Percentiles rank a stretch among this genome's conserved stretches.
phyloP scores from a whole-genome alignment of 108 stramenopile genomes.

The Cyclotella choctawhatcheeana region DNA sequence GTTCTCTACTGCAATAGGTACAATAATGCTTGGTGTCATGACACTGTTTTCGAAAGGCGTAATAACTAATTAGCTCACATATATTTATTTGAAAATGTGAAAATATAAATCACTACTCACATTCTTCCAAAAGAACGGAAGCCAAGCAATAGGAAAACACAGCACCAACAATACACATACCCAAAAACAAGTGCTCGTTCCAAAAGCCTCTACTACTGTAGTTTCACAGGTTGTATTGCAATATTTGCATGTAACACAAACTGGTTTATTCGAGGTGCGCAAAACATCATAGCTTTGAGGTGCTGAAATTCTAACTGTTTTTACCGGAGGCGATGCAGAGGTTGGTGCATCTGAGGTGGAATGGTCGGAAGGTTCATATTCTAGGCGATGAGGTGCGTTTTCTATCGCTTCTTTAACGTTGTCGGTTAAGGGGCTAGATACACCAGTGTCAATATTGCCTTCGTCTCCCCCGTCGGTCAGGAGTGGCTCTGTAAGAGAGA shows the following conservation, averaged over 20 bases:
- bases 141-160: conserved; percentile 3
- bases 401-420: not conserved
- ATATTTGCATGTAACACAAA: not conserved
- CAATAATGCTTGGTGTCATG: conserved; percentile 10
- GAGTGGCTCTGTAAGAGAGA: not conserved
- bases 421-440: not conserved
- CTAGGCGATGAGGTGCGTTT: not conserved
- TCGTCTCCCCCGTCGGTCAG: not conserved
- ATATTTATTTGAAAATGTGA: not conserved
- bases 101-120: not conserved
- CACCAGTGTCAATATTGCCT: not conserved
- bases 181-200: conserved; percentile 1
- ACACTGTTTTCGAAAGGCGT: not conserved
- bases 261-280: not conserved
- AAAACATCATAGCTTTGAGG: not conserved
- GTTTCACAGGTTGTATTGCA: not conserved
- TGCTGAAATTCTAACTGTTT: not conserved
- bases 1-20: conserved; percentile 4
- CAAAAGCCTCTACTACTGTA: not conserved
- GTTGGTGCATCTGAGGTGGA: not conserved
- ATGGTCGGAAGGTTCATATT: conserved; percentile 7
- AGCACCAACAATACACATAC: not conserved
- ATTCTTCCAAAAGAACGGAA: conserved; percentile 4
- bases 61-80: not conserved
- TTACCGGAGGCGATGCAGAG: too few relatives aligned